A percentile compares a stretch with the other conserved stretches of the same genome.
Conservation (phyloP, 2,329 filamentous ascomycete genomes). For the Aspergillus luchuensis region DNA sequence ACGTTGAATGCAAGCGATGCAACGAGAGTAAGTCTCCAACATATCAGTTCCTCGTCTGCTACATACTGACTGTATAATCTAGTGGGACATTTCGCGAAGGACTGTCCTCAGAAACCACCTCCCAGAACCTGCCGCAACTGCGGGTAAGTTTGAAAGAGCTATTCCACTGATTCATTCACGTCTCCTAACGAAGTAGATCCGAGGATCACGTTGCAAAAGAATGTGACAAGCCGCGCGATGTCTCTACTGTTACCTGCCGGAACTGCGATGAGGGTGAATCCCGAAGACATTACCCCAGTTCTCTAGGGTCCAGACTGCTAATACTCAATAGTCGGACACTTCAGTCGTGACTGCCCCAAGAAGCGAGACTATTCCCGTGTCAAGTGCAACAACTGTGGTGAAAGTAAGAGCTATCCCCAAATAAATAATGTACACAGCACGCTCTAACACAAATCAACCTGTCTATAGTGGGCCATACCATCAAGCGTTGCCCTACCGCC, state of each 20-base stretch:
- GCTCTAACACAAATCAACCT: neutral
- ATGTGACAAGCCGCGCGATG: slow-evolving; percentile 46
- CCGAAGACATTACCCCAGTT: neutral
- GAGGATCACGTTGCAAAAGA: slow-evolving; percentile 48
- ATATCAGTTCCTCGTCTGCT: neutral
- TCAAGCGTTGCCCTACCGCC: slow-evolving; percentile 41
- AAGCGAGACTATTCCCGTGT: slow-evolving; percentile 48
- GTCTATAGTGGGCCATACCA: slow-evolving; percentile 46
- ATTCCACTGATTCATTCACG: neutral
- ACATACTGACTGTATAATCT: neutral
- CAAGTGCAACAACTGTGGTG: slow-evolving; percentile 48
- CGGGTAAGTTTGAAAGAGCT: slow-evolving; percentile 33
- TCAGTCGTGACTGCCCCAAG: slow-evolving; percentile 46
- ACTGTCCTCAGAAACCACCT: slow-evolving; percentile 44
- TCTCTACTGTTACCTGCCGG: slow-evolving; percentile 45
- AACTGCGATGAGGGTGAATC: slow-evolving; percentile 48
- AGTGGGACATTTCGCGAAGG: slow-evolving; percentile 51
- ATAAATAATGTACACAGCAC: neutral
- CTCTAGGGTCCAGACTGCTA: slow-evolving; percentile 6
- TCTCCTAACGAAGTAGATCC: slow-evolving; percentile 31
- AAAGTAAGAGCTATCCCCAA: slow-evolving; percentile 37
- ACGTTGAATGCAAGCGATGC: slow-evolving; percentile 50
- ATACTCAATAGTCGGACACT: slow-evolving; percentile 41
- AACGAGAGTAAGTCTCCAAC: slow-evolving; percentile 35
- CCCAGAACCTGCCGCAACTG: slow-evolving; percentile 49